A percentile compares a stretch with the other conserved stretches of the same genome.
These are phyloP conservation scores for Grosmannia huntii DNA, from an alignment of 2,329 filamentous ascomycete species.

Conservation along the genomic window DNA sequence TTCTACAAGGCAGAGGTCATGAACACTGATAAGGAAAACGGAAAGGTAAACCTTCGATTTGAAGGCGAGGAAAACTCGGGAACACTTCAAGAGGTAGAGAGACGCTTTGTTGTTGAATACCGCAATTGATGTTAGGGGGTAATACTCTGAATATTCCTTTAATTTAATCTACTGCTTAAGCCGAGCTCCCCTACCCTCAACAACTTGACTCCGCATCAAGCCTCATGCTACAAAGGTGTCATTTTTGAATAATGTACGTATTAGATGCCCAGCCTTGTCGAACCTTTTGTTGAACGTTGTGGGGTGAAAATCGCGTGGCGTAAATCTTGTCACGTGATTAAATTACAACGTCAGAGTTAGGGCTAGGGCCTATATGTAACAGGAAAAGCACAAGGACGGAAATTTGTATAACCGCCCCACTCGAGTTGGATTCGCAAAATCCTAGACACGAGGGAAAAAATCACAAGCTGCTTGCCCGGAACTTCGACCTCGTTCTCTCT, in stretches of 20 bases:
- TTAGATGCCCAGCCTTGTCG: too few relatives aligned
- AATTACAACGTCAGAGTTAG: neutral
- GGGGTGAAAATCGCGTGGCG: too few relatives aligned
- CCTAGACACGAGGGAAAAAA: neutral
- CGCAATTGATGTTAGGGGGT: constrained; percentile 17
- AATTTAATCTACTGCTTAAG: too few relatives aligned
- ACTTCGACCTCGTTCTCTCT: neutral
- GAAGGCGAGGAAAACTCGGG: constrained; percentile 66
- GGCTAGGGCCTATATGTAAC: neutral
- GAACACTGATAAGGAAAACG: constrained; percentile 41
- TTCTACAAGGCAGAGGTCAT: constrained; percentile 79
- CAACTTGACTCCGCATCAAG: too few relatives aligned
- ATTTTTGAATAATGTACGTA: too few relatives aligned
- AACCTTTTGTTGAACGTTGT: too few relatives aligned
- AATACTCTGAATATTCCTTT: too few relatives aligned
- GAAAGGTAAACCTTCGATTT: constrained; percentile 56
- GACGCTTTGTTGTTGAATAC: constrained; percentile 66
- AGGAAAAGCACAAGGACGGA: neutral
- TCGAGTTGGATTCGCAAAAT: neutral
- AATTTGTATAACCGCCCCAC: constrained; percentile 2
- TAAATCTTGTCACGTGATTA: neutral
- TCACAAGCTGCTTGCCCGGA: neutral
- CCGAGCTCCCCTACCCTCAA: neutral
- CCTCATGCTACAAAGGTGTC: too few relatives aligned
- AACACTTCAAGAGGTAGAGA: constrained; percentile 62